Evolutionary conservation across 352 stramenopile species (phyloP).

Genomic region (Globisporangium emineosum): DNA sequence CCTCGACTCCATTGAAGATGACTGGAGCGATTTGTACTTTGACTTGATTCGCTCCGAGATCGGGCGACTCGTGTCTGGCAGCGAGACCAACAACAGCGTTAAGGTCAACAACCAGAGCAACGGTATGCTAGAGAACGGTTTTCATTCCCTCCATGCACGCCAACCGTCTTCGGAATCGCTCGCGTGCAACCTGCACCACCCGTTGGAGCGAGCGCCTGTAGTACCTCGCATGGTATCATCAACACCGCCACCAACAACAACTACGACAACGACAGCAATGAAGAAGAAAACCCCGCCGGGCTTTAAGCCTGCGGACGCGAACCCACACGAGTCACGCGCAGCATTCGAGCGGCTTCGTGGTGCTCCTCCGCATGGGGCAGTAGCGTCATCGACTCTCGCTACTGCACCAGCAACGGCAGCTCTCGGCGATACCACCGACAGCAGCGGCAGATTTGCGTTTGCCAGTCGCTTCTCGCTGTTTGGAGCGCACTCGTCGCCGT

Average conservation of each 20-base stretch:
- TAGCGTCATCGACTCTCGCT: not conserved
- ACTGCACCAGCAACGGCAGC: not conserved
- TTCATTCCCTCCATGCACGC: not conserved
- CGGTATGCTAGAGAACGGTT: not conserved
- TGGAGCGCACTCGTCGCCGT: constrained; percentile 6
- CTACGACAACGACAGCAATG: not conserved
- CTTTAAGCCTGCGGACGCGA: constrained; percentile 57
- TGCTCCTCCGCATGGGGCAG: not conserved
- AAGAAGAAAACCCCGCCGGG: constrained; percentile 43
- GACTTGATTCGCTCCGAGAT: constrained; percentile 25
- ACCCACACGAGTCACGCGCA: constrained; percentile 40
- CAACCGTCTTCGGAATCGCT: not conserved
- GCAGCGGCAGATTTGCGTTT: constrained; percentile 26
- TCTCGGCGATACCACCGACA: not conserved
- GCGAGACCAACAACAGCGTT: not conserved
- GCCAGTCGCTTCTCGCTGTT: constrained; percentile 46
- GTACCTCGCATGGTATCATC: not conserved
- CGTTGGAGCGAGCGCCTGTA: not conserved
- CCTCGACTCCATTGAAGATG: constrained; percentile 5
- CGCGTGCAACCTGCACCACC: not conserved
- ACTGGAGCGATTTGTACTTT: constrained; percentile 24
- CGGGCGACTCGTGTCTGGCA: constrained; percentile 12
- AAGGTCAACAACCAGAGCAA: not conserved
- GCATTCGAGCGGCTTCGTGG: constrained; percentile 44
- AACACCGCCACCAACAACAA: not conserved